Evolutionary conservation across 495 filamentous ascomycete species (phyloP).

Genomic region (Parathielavia appendiculata): DNA sequence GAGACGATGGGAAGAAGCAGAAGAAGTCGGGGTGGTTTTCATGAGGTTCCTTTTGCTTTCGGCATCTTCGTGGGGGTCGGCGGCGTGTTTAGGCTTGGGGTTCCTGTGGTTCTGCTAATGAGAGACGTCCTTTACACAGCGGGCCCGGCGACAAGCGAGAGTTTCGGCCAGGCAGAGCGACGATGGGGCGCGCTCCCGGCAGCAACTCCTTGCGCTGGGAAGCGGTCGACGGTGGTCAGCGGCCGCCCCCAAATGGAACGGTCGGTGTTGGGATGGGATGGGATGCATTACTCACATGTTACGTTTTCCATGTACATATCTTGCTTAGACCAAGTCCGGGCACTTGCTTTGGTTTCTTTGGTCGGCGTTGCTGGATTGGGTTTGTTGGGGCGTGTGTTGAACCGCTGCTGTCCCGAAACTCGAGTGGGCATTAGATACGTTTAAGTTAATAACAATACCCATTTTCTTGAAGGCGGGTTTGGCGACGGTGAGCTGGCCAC

Average conservation of each 20-base stretch:
- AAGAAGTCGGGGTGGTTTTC: constrained; percentile 19
- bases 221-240: not conserved
- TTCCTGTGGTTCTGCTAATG: constrained; percentile 19
- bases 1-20: constrained; percentile 12
- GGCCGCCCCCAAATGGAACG: not conserved
- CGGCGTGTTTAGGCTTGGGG: constrained; percentile 10
- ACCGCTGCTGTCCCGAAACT: not conserved
- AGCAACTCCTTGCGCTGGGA: not conserved
- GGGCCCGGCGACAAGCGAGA: not conserved
- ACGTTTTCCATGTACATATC: constrained; percentile 17
- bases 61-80: constrained; percentile 15
- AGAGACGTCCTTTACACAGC: constrained; percentile 16
- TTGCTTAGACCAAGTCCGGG: constrained; percentile 15
- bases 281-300: constrained; percentile 9
- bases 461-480: constrained; percentile 3
- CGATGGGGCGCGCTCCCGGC: constrained; percentile 1
- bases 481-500: not conserved
- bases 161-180: not conserved
- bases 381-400: constrained; percentile 17
- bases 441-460: constrained; percentile 20
- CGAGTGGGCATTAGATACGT: constrained; percentile 14
- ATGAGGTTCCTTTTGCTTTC: constrained; percentile 16
- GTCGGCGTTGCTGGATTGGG: constrained; percentile 13
- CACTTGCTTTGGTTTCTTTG: constrained; percentile 18
- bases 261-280: not conserved